A percentile compares a stretch with the other conserved stretches of the same genome.
phyloP scores from a whole-genome alignment of 805 yeast species.

The Candida xiaguanensis region DNA sequence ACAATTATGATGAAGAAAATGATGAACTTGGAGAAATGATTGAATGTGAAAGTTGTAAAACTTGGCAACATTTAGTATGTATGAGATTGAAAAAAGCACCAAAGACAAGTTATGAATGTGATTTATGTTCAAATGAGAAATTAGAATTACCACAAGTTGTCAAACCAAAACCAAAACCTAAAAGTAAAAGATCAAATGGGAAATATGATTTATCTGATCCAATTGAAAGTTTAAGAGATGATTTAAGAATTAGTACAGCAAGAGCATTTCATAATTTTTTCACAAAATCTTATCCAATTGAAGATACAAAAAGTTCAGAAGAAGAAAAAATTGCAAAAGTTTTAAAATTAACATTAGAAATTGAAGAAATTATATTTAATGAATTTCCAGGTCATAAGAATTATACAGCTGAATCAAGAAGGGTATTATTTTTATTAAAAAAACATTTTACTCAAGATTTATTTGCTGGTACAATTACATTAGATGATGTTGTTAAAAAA shows the following conservation, averaged over 20 bases:
- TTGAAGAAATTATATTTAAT: slow-evolving; percentile 49
- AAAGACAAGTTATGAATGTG: slow-evolving; percentile 52
- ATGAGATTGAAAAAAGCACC: slow-evolving; percentile 44
- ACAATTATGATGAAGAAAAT: slow-evolving; percentile 53
- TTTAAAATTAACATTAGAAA: slow-evolving; percentile 42
- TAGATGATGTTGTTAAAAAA: slow-evolving; percentile 58
- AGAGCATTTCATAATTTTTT: slow-evolving; percentile 50
- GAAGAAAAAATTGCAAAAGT: slow-evolving; percentile 32
- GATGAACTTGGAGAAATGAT: slow-evolving; percentile 48
- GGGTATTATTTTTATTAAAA: slow-evolving; percentile 50
- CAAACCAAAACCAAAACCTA: neutral
- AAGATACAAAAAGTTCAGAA: slow-evolving; percentile 16
- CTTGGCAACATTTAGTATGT: slow-evolving; percentile 73
- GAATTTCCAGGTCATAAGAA: slow-evolving; percentile 30
- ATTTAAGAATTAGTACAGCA: slow-evolving; percentile 46
- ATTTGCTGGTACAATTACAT: slow-evolving; percentile 48
- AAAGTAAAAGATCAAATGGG: slow-evolving; percentile 3
- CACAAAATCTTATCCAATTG: slow-evolving; percentile 33
- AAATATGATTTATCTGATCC: slow-evolving; percentile 5
- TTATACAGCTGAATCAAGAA: slow-evolving; percentile 69
- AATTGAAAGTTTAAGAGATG: slow-evolving; percentile 21
- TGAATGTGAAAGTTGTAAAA: slow-evolving; percentile 60
- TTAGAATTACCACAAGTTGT: neutral
- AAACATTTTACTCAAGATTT: slow-evolving; percentile 52
- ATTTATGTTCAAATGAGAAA: slow-evolving; percentile 26